Conservation (phyloP, 2,329 filamentous ascomycete genomes). For the Aspergillus flavus region DNA sequence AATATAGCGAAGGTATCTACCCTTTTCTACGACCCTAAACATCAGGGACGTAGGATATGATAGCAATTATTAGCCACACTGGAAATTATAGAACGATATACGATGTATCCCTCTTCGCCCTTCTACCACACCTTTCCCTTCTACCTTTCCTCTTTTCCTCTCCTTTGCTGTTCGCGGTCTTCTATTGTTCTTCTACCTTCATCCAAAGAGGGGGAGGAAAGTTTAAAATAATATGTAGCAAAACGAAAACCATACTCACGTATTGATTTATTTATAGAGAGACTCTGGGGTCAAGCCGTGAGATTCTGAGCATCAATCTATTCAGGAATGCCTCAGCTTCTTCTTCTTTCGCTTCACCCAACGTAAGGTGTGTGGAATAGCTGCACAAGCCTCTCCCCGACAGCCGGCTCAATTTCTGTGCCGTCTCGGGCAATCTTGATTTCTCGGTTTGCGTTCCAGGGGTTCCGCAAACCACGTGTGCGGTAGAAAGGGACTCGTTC, state of each 20-base stretch:
- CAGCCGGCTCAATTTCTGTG: conserved; percentile 83
- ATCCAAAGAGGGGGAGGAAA: background rate
- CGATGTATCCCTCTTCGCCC: too few species aligned
- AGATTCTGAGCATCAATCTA: background rate
- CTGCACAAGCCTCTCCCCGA: conserved; percentile 74
- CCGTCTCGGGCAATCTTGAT: conserved; percentile 96
- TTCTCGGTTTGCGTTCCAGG: conserved; percentile 93
- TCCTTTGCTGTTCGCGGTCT: too few species aligned
- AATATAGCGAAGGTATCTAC: too few species aligned
- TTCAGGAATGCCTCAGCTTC: background rate
- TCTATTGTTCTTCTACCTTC: background rate
- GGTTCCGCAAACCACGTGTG: conserved; percentile 83
- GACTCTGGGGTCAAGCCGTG: background rate
- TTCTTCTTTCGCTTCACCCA: background rate
- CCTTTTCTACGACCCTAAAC: too few species aligned
- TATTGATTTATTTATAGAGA: background rate
- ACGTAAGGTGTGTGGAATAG: conserved; percentile 66
- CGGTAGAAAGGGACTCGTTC: conserved; percentile 83
- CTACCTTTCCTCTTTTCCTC: too few species aligned
- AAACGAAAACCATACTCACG: background rate
- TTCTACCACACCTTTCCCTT: background rate
- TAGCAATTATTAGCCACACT: too few species aligned
- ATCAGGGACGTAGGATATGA: too few species aligned
- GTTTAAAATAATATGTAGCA: background rate
- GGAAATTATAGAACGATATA: too few species aligned